Evolutionary conservation across 2,329 filamentous ascomycete species (phyloP).

Genomic region (Byssochlamys sp.): DNA sequence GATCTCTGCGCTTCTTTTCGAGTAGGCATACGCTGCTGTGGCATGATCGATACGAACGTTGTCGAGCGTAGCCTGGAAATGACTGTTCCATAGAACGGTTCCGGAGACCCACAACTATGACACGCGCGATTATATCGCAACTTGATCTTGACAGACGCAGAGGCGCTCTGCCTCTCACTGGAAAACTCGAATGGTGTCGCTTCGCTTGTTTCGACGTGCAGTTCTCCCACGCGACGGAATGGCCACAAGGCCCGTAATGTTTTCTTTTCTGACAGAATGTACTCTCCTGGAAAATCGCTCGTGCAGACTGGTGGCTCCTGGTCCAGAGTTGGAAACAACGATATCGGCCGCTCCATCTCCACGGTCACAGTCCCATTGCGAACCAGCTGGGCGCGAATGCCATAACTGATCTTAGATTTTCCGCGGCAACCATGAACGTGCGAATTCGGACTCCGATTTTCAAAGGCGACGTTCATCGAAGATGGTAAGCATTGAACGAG

Average conservation of each 20-base stretch:
- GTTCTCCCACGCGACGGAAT: background rate
- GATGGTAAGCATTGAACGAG: constrained; percentile 3
- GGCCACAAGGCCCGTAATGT: background rate
- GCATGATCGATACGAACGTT: constrained; percentile 4
- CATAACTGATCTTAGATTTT: constrained; percentile 2
- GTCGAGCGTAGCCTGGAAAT: constrained; percentile 1
- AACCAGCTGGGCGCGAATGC: constrained; percentile 1
- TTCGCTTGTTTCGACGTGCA: constrained; percentile 2
- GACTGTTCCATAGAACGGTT: background rate
- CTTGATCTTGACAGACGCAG: background rate
- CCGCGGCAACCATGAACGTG: background rate
- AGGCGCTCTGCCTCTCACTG: background rate
- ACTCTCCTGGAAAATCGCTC: constrained; percentile 4
- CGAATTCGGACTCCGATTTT: background rate
- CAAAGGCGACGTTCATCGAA: background rate
- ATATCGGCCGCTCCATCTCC: background rate
- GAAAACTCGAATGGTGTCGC: constrained; percentile 2
- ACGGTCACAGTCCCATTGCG: background rate
- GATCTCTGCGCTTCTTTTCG: constrained; percentile 1
- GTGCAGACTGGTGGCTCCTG: constrained; percentile 4
- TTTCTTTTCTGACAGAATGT: background rate
- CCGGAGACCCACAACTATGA: background rate
- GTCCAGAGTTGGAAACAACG: constrained; percentile 2
- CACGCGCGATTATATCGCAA: constrained; percentile 1
- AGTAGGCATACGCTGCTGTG: constrained; percentile 2